Evolutionary conservation across 495 filamentous ascomycete genomes (phyloP).

Genomic region (Coniosporium apollinis): DNA sequence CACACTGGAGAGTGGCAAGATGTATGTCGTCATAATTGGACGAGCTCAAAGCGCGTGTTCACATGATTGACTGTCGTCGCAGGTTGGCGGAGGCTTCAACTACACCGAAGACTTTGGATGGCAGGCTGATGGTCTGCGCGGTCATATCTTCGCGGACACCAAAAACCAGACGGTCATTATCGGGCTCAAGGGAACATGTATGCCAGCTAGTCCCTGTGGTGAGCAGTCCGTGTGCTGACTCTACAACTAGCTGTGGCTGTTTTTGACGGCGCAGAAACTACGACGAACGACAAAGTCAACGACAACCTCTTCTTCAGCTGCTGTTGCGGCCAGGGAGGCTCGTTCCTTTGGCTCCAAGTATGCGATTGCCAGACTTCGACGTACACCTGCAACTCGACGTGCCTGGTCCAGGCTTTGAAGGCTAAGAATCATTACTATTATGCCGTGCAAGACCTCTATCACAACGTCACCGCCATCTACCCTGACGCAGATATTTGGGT

Average conservation of each 20-base stretch:
- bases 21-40: no score
- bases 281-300: slow-evolving; percentile 92
- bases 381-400: slow-evolving; percentile 82
- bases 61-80: background rate
- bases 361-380: slow-evolving; percentile 77
- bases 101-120: slow-evolving; percentile 75
- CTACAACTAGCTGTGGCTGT: slow-evolving; percentile 49
- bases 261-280: slow-evolving; percentile 88
- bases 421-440: slow-evolving; percentile 83
- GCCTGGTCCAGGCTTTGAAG: slow-evolving; percentile 53
- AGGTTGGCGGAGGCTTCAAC: slow-evolving; percentile 57
- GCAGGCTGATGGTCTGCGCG: slow-evolving; percentile 74
- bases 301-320: slow-evolving; percentile 97
- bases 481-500: slow-evolving; percentile 77
- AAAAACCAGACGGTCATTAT: slow-evolving; percentile 77
- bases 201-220: background rate
- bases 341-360: slow-evolving; percentile 69
- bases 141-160: slow-evolving; percentile 81
- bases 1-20: slow-evolving; percentile 68
- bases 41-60: no score
- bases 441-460: slow-evolving; percentile 70
- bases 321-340: slow-evolving; percentile 86
- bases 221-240: background rate
- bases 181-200: slow-evolving; percentile 67
- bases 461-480: slow-evolving; percentile 81